Evolutionary conservation across 257 asterid species (phyloP).

Genomic region (Avicennia marina): DNA sequence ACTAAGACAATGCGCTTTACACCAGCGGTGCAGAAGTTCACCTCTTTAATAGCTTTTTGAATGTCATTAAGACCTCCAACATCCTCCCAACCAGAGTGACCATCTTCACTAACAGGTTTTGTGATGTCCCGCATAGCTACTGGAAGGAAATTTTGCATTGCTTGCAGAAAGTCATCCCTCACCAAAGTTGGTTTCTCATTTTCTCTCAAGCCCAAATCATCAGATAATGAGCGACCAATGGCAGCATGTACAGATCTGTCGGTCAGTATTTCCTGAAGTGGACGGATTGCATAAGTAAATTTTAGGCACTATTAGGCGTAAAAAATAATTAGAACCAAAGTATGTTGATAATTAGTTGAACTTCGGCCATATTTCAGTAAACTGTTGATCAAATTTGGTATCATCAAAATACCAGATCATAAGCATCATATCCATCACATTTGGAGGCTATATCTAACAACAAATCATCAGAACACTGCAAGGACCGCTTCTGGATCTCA

Average conservation of each 20-base stretch:
- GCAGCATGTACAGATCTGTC: constrained; percentile 94
- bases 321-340: not conserved
- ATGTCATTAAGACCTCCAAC: constrained; percentile 96
- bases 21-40: constrained; percentile 19
- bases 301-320: not conserved
- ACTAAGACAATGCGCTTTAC: not conserved
- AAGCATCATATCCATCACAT: constrained; percentile 99
- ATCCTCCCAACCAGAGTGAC: constrained; percentile 94
- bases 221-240: constrained; percentile 61
- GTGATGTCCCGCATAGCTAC: constrained; percentile 94
- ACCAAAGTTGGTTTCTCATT: constrained; percentile 49
- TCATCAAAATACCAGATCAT: constrained; percentile 66
- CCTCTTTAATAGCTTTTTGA: constrained; percentile 77
- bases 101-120: constrained; percentile 73
- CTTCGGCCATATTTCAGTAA: constrained; percentile 13
- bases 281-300: not conserved
- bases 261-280: constrained; percentile 74
- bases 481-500: constrained; percentile 75
- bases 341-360: constrained; percentile 8
- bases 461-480: constrained; percentile 72
- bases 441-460: constrained; percentile 72
- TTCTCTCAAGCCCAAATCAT: constrained; percentile 33
- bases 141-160: constrained; percentile 90
- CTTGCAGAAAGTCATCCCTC: constrained; percentile 67
- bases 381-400: constrained; percentile 12